phyloP scores from a whole-genome alignment of 352 stramenopile genomes.

The Pythium dissimile region DNA sequence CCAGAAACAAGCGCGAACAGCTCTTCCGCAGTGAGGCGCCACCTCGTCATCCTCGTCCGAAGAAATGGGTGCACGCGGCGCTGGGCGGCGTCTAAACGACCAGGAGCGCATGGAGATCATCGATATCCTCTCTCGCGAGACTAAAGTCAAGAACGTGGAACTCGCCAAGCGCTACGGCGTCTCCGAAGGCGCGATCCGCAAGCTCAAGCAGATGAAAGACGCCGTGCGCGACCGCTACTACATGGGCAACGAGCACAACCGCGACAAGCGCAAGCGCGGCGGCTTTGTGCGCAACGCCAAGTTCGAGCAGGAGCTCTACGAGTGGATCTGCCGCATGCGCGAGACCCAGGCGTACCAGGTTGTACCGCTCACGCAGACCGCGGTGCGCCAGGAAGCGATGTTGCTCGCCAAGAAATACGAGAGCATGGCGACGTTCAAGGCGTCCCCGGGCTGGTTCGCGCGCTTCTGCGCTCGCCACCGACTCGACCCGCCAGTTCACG shows the following conservation, averaged over 20 bases:
- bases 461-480: constrained; percentile 85
- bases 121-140: constrained; percentile 71
- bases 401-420: constrained; percentile 83
- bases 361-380: constrained; percentile 80
- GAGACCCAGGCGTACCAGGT: constrained; percentile 80
- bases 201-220: constrained; percentile 88
- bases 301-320: constrained; percentile 84
- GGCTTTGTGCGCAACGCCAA: constrained; percentile 79
- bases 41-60: background rate
- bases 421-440: constrained; percentile 82
- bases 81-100: constrained; percentile 80
- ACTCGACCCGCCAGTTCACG: constrained; percentile 58
- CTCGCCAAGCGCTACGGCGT: constrained; percentile 84
- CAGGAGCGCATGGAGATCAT: constrained; percentile 90
- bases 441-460: constrained; percentile 83
- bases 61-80: constrained; percentile 66
- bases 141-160: constrained; percentile 85
- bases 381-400: constrained; percentile 82
- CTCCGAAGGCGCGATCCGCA: constrained; percentile 82
- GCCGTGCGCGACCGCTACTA: constrained; percentile 78
- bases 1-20: constrained; percentile 26
- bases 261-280: constrained; percentile 83
- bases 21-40: background rate
- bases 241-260: constrained; percentile 82
- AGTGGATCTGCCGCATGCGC: constrained; percentile 83